These are phyloP conservation scores for Leptographium procerum DNA, from an alignment of 2,329 filamentous ascomycete genomes.

Conservation along the genomic window DNA sequence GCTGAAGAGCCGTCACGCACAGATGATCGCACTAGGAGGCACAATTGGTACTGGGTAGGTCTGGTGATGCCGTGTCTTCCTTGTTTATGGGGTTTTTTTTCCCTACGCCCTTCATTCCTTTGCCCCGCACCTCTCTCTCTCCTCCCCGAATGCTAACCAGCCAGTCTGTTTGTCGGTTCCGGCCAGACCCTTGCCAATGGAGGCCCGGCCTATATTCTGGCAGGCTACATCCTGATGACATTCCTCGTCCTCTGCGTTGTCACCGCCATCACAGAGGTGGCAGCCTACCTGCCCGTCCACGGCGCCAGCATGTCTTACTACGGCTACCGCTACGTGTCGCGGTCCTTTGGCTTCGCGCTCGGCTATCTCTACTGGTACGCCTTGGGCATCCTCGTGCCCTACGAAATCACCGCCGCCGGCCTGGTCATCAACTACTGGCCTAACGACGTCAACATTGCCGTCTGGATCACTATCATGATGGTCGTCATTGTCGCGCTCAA, in stretches of 20 bases:
- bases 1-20: constrained; percentile 34
- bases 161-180: constrained; percentile 18
- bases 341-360: constrained; percentile 32
- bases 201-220: constrained; percentile 12
- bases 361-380: constrained; percentile 40
- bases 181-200: constrained; percentile 10
- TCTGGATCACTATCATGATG: constrained; percentile 18
- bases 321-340: constrained; percentile 32
- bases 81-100: background rate
- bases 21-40: constrained; percentile 38
- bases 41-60: constrained; percentile 33
- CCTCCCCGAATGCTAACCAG: background rate
- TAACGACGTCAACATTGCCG: constrained; percentile 37
- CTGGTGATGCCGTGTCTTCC: background rate
- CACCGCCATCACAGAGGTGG: constrained; percentile 40
- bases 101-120: no score
- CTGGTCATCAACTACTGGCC: constrained; percentile 47
- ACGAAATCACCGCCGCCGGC: constrained; percentile 46
- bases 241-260: constrained; percentile 22
- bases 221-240: constrained; percentile 26
- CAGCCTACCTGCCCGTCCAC: constrained; percentile 46
- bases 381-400: constrained; percentile 31
- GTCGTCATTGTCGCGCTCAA: constrained; percentile 4
- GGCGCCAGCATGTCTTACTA: constrained; percentile 38
- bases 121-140: no score